Base-by-base conservation (phyloP, 1,284 basidiomycete genomes). In the Fomes fomentarius region DNA sequence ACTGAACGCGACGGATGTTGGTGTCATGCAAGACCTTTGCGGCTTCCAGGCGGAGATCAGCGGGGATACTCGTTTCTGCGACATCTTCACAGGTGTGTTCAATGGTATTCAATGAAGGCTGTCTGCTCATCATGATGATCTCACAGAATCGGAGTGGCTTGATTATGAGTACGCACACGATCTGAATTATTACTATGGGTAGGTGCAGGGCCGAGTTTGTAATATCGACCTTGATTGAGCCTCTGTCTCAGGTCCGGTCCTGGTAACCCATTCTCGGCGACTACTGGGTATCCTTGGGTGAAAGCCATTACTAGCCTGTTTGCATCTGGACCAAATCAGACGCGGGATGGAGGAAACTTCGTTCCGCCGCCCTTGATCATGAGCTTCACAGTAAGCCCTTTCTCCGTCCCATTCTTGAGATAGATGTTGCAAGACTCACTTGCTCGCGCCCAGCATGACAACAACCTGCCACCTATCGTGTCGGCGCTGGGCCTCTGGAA, bases 101-200 rank as follows among this genome's bases (percentile, higher is more conserved):
- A n/a, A 1, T n/a, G n/a, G 7, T 33, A 33, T 35, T 28, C 22
- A 11, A 19, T 2, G 14, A 21, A 10, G 11, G 25, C 14, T 3
- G 7, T 41, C 9, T 12, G 2, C 21, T 15, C 26, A 30, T 38
- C 4, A 22, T 22, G 7, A n/a, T n/a, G n/a, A n/a, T n/a, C 8
- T 46, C 24, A 5, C 68, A 70, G 85, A 84, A 45, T 71, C 81
- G 8, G 86, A 89, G 66, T 78, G 81, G 68, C 69, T 82, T 2
- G 76, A 81, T 12, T 71, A 76, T 28, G 71, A 77, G 38, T 78
- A 81, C 52, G 79, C 80, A 8, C 72, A 80, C 39, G 85, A 88
- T 55, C 72, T 88, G 42, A 76, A 76, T 55, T 78, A 78, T 47
- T 78, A 76, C 58, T 78, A 77, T 44, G 76, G 75, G 66, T 70